Base-by-base conservation (phyloP, 2,329 filamentous ascomycete genomes). In the Penicillium sp. region DNA sequence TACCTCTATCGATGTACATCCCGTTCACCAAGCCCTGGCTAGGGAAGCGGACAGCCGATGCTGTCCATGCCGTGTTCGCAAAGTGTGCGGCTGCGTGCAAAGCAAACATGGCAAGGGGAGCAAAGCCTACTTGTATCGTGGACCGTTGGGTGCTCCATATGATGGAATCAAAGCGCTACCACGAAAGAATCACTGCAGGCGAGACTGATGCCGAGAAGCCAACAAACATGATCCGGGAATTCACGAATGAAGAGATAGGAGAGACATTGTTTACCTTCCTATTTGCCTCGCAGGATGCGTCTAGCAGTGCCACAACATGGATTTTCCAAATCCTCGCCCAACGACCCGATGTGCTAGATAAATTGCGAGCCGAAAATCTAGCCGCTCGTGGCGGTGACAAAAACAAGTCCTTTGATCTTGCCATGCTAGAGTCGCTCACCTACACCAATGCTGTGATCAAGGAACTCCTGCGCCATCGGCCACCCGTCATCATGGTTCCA, bases 1-100 rank as follows among this genome's bases (percentile, higher is more conserved):
- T 96, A 77, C 91, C 91, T 55, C 41, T 70, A 13, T 67, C 67
- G 53, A 87, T 96, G 74, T 95, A 95, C 70, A 75, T 96, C 42
- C 91, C 91, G 27, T 95, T 84, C 77, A 96, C 90, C 69, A 91
- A 89, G 78, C 89, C 89, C 4, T 96, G 90, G 89, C 90, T 91
- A 66, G 91, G 91, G 63, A 94, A 95, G 80, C 90, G 90, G 74
- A 89, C 88, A 18, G 85, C 91, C 47, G 88, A 93, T 67, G 89
- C 92, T 81, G 89, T 94, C 18, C 81, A 95, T 58, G 81, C 80
- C 53, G 90, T 93, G 71, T 96, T 96, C 67, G 78, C 88, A 66
- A 89, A 88, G 74, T 95, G 90, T 65, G 89, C 91, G 27, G 88
- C 90, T 58, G 92, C 92, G 78, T 87, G 88, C 76, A 94, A 91